These are phyloP conservation scores for Vitis labrusca DNA, from an alignment of 164 flowering plant genomes.

Conservation along the genomic window DNA sequence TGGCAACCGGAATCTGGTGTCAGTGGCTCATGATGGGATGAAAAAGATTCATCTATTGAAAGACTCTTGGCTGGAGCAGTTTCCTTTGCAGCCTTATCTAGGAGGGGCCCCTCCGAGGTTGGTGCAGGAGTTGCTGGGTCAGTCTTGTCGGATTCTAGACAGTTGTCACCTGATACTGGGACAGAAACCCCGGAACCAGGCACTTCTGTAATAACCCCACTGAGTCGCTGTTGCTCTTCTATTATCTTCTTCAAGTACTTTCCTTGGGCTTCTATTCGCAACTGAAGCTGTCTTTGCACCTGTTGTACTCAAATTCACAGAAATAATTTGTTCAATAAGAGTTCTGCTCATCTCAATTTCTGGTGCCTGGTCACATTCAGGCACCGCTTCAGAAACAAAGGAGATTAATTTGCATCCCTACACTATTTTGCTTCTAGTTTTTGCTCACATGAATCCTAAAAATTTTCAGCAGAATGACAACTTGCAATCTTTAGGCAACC, in stretches of 20 bases:
- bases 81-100: constrained; percentile 46
- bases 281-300: constrained; percentile 94
- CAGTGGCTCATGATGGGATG: constrained; percentile 77
- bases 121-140: constrained; percentile 85
- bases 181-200: constrained; percentile 39
- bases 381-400: background rate
- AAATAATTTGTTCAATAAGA: background rate
- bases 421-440: background rate
- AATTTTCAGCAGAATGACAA: background rate
- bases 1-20: constrained; percentile 85
- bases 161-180: constrained; percentile 38
- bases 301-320: constrained; percentile 19
- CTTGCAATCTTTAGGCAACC: background rate
- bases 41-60: constrained; percentile 67
- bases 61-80: constrained; percentile 43
- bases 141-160: constrained; percentile 56
- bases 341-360: background rate
- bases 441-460: background rate
- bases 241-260: constrained; percentile 90
- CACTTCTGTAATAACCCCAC: constrained; percentile 61
- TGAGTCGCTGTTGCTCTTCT: constrained; percentile 88
- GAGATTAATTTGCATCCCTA: background rate
- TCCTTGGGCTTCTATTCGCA: constrained; percentile 96
- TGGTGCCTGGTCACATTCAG: background rate
- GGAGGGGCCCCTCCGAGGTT: constrained; percentile 60